Conservation (phyloP, 148 eudicot species). For the Silene latifolia region DNA sequence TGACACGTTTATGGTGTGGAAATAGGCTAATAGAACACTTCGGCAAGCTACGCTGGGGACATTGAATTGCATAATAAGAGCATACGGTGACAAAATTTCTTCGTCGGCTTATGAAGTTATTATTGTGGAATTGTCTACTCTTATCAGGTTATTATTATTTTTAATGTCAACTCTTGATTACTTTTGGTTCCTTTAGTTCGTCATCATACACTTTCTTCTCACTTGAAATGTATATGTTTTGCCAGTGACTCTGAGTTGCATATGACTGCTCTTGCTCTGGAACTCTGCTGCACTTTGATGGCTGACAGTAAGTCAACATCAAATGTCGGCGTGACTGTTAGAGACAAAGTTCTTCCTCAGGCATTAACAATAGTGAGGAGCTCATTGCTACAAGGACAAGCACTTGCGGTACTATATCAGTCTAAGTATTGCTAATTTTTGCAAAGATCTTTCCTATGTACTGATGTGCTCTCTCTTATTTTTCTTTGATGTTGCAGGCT, state of each 20-base stretch:
- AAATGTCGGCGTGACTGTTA: slow-evolving; percentile 70
- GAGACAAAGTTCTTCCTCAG: slow-evolving; percentile 98
- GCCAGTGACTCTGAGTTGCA: slow-evolving; percentile 93
- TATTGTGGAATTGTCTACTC: slow-evolving; percentile 82
- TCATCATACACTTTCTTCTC: not conserved
- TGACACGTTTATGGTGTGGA: slow-evolving; percentile 20
- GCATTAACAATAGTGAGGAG: slow-evolving; percentile 77
- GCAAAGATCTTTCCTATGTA: not conserved
- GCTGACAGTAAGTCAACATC: slow-evolving; percentile 73
- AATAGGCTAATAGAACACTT: slow-evolving; percentile 88
- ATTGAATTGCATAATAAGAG: slow-evolving; percentile 77
- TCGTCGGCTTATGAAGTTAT: slow-evolving; percentile 95
- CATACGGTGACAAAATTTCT: slow-evolving; percentile 89
- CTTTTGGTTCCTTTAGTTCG: not conserved
- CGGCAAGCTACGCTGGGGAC: slow-evolving; percentile 96
- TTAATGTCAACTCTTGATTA: not conserved
- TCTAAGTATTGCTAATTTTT: not conserved
- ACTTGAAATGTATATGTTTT: slow-evolving; percentile 2
- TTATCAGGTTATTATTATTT: slow-evolving; percentile 61
- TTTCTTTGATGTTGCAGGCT: slow-evolving; percentile 53
- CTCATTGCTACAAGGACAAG: slow-evolving; percentile 96
- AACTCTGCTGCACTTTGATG: slow-evolving; percentile 94
- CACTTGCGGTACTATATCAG: slow-evolving; percentile 61
- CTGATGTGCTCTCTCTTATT: not conserved
- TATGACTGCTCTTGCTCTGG: slow-evolving; percentile 95